Evolutionary conservation across 2,329 filamentous ascomycete species (phyloP), one percentile per base, ranked within the genome.

Genomic region (Bipolaris cookei): DNA sequence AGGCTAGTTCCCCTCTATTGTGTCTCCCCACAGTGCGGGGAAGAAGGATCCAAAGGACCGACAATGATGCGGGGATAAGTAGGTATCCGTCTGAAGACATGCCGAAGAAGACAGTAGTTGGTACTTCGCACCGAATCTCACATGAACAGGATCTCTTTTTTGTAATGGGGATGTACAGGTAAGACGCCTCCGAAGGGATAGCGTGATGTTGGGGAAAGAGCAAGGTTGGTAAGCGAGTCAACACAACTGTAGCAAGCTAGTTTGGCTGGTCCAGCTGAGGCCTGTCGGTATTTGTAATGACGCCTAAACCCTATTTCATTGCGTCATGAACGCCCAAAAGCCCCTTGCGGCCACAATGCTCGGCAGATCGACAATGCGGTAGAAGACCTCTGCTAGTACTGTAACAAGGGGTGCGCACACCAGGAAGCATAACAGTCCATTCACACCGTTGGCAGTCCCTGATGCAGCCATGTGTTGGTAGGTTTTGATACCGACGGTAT

Each of bases 401-500:
- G 54, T 61, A 3, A 64, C 54, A 13, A 59, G 38, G 4, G 70
- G 61, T 18, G 67, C 54, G 32, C 69, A 73, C 5, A 67, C 63
- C 10, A 68, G 34, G 35, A 75, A 64, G 52, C 65, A 68, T 20
- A 65, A 61, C 13, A 73, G 59, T 0, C 63, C 66, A 18, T 61
- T 64, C 6, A 61, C 18, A 13, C 57, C 49, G 16, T 46, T 53
- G 25, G 51, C 56, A 30, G 50, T 54, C 6, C 68, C 64, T 6
- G 56, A 25, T 16, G 41, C 37, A 48, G 66, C 57, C 51, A 73
- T 59, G 44, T 65, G 56, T 42, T 69, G 34, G 85, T 88, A 79
- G 3, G 76, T 56, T 49, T 76, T 77, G 65, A 81, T 78, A 44
- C 78, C 78, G 11, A 72, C 70, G 1, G 74, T 76, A 64, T 80